Conservation (phyloP, 1,284 basidiomycete species). For the Ceratobasidium sp. region DNA sequence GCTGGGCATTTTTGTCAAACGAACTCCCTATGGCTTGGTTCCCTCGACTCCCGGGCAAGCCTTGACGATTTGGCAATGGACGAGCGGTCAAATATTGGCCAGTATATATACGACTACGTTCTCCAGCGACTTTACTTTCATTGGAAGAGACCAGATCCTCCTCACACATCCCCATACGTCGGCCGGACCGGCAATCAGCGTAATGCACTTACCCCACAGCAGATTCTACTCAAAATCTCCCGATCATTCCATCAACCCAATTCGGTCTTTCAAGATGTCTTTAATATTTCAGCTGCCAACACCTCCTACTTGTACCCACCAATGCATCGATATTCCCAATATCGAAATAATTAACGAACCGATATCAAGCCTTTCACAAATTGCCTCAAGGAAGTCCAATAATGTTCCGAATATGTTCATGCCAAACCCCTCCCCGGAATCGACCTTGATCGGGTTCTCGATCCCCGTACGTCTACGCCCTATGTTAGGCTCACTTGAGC, state of each 20-base stretch:
- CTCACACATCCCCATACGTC: conserved; percentile 11
- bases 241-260: background rate
- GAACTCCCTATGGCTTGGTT: background rate
- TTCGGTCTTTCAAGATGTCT: background rate
- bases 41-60: background rate
- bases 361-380: background rate
- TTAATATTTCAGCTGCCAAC: conserved; percentile 2
- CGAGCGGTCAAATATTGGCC: conserved; percentile 25
- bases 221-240: conserved; percentile 15
- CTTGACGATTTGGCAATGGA: conserved; percentile 34
- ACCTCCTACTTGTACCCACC: background rate
- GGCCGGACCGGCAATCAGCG: conserved; percentile 22
- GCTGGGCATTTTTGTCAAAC: conserved; percentile 15
- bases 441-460: conserved; percentile 17
- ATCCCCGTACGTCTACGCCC: conserved; percentile 12
- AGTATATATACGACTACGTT: background rate
- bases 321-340: background rate
- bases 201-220: background rate
- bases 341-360: conserved; percentile 16
- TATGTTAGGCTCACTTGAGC: background rate
- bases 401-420: conserved; percentile 9
- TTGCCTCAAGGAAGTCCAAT: background rate
- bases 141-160: conserved; percentile 3
- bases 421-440: conserved; percentile 11
- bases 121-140: conserved; percentile 28